Evolutionary conservation across 2,329 filamentous ascomycete species (phyloP).

Genomic region (Stenocarpella maydis): DNA sequence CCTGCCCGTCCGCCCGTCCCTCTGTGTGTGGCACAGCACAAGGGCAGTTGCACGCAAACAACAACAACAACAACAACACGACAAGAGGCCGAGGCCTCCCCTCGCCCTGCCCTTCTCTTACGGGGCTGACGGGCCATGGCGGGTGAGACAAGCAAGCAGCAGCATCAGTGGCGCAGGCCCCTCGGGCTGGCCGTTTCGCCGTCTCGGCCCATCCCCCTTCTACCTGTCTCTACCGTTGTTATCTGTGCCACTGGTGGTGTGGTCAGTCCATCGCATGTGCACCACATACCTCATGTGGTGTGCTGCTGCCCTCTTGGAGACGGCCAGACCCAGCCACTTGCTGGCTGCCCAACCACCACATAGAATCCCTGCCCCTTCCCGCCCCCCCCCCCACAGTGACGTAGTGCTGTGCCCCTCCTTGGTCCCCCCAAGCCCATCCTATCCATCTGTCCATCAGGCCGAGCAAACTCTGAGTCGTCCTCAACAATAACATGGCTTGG

Average conservation of each 20-base stretch:
- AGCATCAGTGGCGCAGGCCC: neutral
- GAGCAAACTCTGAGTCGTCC: neutral
- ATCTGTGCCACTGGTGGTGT: neutral
- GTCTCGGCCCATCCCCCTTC: neutral
- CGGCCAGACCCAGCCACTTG: neutral
- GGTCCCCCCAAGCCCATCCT: neutral
- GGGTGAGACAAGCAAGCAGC: neutral
- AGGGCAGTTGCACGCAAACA: slow-evolving; percentile 9
- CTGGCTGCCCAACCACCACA: slow-evolving; percentile 26
- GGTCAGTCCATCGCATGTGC: too few relatives aligned
- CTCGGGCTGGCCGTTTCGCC: slow-evolving; percentile 7
- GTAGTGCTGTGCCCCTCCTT: slow-evolving; percentile 19
- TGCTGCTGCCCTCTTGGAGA: too few relatives aligned
- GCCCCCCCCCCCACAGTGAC: slow-evolving; percentile 33
- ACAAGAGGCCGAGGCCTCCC: slow-evolving; percentile 10
- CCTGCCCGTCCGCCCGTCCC: too few relatives aligned
- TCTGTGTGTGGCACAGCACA: slow-evolving; percentile 22
- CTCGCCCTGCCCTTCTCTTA: too few relatives aligned
- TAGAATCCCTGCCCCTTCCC: slow-evolving; percentile 11
- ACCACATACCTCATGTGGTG: too few relatives aligned
- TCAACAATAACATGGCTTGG: neutral
- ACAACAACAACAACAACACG: neutral
- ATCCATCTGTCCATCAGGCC: neutral
- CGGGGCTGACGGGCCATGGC: too few relatives aligned
- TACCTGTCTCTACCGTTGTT: too few relatives aligned